Base-by-base conservation (phyloP, 1,284 basidiomycete genomes). In the Papiliotrema nemorosa region DNA sequence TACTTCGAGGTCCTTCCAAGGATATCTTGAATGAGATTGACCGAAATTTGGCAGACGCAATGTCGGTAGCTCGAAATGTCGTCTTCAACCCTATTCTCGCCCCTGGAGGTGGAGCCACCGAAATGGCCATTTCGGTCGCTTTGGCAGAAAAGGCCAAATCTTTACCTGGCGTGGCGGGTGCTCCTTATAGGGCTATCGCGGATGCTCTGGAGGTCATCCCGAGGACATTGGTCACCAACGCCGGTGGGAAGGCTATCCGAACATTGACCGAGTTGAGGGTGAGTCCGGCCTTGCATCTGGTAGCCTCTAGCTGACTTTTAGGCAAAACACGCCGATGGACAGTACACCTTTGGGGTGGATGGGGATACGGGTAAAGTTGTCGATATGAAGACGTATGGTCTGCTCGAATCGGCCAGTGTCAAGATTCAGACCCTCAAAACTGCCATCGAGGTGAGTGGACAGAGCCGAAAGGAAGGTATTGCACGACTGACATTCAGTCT, bases 361-460 rank as follows among this genome's bases (percentile, higher is more conserved):
- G 94, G 94, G 31, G 88, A 97, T 67, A 90, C 86, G 3, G 94
- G 93, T 38, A 94, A 93, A 74, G 85, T 96, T 37, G 87, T 88
- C 34, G 90, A 97, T 70, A 97, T 97, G 94, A 91, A 90, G 71
- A 77, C 79, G 47, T 96, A 97, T 71, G 92, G 92, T 0, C 77
- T 98, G 51, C 90, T 92, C 61, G 96, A 98, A 77, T 89, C 86
- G 35, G 91, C 93, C 2, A 92, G 90, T 55, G 93, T 99, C 66
- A 97, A 97, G 86, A 87, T 96, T 45, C 94, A 97, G 80, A 97
- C 87, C 18, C 78, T 97, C 68, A 97, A 98, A 82, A 98, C 94
- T 10, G 93, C 94, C 16, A 87, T 97, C 61, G 92, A 97, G 81
- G 86, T 84, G 55, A 58, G 66, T 58, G 13, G 24, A 4, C 29